Percentiles rank a stretch among this genome's conserved stretches.
Conservation (phyloP, 352 stramenopile genomes). For the Stramenopiles sp. region DNA sequence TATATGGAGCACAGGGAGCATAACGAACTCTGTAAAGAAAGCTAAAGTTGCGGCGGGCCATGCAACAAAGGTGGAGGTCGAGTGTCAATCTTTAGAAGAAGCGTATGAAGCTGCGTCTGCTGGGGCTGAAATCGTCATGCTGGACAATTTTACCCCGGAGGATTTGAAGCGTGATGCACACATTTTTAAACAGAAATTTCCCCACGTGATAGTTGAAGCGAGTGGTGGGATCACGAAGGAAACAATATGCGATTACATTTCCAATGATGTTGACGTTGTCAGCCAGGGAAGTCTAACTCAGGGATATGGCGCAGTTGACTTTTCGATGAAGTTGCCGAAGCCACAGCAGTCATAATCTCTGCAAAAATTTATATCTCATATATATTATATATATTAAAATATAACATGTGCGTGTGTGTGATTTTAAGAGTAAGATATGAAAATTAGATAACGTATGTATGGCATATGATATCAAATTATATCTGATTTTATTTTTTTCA, state of each 20-base stretch:
- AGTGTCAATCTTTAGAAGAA: slow-evolving; percentile 78
- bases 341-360: no score
- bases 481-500: no score
- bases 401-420: no score
- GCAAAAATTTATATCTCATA: no score
- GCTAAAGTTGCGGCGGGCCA: slow-evolving; percentile 77
- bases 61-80: slow-evolving; percentile 97
- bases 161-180: slow-evolving; percentile 66
- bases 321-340: no score
- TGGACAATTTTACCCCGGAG: slow-evolving; percentile 90
- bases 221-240: slow-evolving; percentile 88
- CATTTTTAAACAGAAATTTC: slow-evolving; percentile 75
- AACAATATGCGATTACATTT: slow-evolving; percentile 76
- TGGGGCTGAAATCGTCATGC: slow-evolving; percentile 83
- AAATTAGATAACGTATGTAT: no score
- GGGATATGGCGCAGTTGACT: no score
- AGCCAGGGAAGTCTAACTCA: slow-evolving; percentile 92
- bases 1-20: slow-evolving; percentile 80
- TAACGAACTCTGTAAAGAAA: slow-evolving; percentile 73
- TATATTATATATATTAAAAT: no score
- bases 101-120: slow-evolving; percentile 64
- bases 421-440: no score
- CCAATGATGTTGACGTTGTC: slow-evolving; percentile 82
- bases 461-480: no score
- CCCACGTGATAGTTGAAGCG: slow-evolving; percentile 83